Conservation (phyloP, 345 rosid genomes). For the Brassica juncea region DNA sequence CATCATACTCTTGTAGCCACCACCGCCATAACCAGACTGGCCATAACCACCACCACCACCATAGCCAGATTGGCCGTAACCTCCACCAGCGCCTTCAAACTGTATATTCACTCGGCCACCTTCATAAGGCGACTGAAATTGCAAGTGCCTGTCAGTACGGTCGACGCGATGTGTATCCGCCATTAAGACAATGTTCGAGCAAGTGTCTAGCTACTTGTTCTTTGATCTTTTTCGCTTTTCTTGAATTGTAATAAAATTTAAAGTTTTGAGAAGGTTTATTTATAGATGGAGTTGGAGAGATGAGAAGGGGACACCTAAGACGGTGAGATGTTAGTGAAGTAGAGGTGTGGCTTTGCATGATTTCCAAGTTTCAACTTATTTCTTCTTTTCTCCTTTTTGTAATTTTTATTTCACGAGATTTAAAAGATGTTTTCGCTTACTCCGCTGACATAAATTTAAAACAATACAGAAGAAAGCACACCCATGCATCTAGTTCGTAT, state of each 20-base stretch:
- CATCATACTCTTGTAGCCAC: conserved; percentile 35
- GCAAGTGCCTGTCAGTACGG: conserved; percentile 38
- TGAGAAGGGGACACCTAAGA: conserved; percentile 39
- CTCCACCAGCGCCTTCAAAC: conserved; percentile 24
- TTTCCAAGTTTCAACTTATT: conserved; percentile 39
- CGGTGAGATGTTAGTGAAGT: conserved; percentile 38
- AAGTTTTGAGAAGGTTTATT: conserved; percentile 5
- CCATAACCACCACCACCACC: conserved; percentile 1
- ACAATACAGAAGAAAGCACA: conserved; percentile 6
- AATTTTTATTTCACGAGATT: conserved; percentile 15
- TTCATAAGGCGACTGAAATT: conserved; percentile 37
- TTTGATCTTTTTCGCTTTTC: background rate
- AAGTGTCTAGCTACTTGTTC: background rate
- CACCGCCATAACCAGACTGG: background rate
- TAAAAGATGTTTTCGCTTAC: conserved; percentile 34
- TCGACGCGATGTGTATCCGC: conserved; percentile 38
- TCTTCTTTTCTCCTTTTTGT: conserved; percentile 15
- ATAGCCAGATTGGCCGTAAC: background rate
- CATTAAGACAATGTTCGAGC: conserved; percentile 23
- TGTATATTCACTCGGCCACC: conserved; percentile 29
- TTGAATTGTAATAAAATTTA: conserved; percentile 1
- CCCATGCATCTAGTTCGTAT: conserved; percentile 19
- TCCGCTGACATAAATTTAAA: conserved; percentile 29
- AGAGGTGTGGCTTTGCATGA: conserved; percentile 46
- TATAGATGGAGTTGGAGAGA: conserved; percentile 30